Conservation (phyloP, 768 basidiomycete species). For the Coprinellus micaceus region DNA sequence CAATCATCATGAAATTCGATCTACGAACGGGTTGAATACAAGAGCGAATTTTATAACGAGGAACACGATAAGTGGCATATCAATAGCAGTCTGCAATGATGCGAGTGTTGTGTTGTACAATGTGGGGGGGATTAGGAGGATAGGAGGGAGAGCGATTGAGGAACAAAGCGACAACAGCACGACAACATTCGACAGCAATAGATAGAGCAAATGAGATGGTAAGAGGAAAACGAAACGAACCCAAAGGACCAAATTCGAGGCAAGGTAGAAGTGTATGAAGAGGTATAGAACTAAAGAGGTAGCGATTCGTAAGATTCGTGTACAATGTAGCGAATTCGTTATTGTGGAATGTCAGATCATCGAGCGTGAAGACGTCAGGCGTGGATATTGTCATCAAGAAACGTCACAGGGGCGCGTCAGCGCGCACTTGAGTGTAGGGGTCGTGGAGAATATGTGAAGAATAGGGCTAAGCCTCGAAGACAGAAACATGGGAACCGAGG, state of each 20-base stretch:
- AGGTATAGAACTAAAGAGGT: not conserved
- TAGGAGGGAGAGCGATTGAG: not conserved
- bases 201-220: not conserved
- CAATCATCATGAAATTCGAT: too few species aligned
- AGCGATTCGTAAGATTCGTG: not conserved
- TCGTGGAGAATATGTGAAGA: not conserved
- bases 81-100: not conserved
- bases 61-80: too few species aligned
- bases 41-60: too few species aligned
- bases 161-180: not conserved
- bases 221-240: not conserved
- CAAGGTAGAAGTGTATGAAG: not conserved
- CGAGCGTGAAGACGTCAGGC: not conserved
- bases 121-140: not conserved
- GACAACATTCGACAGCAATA: slow-evolving; percentile 1
- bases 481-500: not conserved
- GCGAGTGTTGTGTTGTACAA: slow-evolving; percentile 4
- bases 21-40: too few species aligned
- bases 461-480: not conserved
- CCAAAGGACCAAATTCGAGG: not conserved
- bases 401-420: not conserved
- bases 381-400: not conserved
- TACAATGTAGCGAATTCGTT: not conserved
- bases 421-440: not conserved
- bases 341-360: not conserved